Evolutionary conservation across 495 filamentous ascomycete genomes (phyloP).

Genomic region (Penicilliopsis zonata): DNA sequence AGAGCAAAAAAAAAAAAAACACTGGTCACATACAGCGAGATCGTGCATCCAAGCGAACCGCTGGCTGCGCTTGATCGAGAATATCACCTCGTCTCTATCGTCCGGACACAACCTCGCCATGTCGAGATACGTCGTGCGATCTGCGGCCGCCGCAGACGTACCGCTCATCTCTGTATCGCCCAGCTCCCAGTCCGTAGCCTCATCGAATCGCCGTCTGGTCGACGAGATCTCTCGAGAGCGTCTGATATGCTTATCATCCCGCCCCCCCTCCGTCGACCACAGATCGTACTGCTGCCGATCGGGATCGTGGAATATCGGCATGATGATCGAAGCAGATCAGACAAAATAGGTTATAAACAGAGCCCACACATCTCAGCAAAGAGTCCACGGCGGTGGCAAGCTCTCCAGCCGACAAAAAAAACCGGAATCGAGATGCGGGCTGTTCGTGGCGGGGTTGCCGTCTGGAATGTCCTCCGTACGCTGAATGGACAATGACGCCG

Average conservation of each 20-base stretch:
- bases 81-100: slow-evolving; percentile 70
- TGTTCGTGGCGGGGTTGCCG: neutral
- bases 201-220: slow-evolving; percentile 1
- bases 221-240: slow-evolving; percentile 7
- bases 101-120: slow-evolving; percentile 14
- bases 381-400: slow-evolving; percentile 12
- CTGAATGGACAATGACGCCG: neutral
- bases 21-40: slow-evolving; percentile 43
- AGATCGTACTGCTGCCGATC: slow-evolving; percentile 20
- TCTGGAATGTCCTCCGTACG: too few relatives aligned
- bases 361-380: neutral
- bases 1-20: neutral
- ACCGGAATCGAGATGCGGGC: neutral
- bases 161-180: slow-evolving; percentile 4
- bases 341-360: neutral
- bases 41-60: slow-evolving; percentile 63
- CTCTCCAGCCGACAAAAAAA: slow-evolving; percentile 1
- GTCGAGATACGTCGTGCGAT: slow-evolving; percentile 3
- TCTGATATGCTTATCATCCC: slow-evolving; percentile 7
- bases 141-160: slow-evolving; percentile 1
- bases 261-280: slow-evolving; percentile 15
- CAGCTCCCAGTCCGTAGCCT: slow-evolving; percentile 2
- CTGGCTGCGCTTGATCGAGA: slow-evolving; percentile 70
- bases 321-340: slow-evolving; percentile 7
- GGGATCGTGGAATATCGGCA: slow-evolving; percentile 30